These are phyloP conservation scores for Trichoderma sp. DNA, from an alignment of 2,329 filamentous ascomycete genomes.

Conservation along the genomic window DNA sequence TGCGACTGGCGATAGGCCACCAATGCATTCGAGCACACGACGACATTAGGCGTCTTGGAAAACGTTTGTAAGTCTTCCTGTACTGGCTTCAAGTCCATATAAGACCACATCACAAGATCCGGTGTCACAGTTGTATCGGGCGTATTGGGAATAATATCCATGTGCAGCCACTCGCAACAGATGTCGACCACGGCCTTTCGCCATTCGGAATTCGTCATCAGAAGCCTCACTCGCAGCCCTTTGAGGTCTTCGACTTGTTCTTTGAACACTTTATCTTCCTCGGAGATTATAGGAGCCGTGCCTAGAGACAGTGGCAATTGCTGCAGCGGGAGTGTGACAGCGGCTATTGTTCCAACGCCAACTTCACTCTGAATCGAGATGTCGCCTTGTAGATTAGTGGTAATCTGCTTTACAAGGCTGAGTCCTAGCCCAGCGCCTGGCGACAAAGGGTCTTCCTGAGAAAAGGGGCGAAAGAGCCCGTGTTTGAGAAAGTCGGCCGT, in stretches of 20 bases:
- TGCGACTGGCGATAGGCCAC: slow-evolving; percentile 33
- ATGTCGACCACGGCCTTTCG: slow-evolving; percentile 31
- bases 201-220: slow-evolving; percentile 25
- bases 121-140: slow-evolving; percentile 24
- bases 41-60: slow-evolving; percentile 32
- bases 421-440: slow-evolving; percentile 66
- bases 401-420: slow-evolving; percentile 63
- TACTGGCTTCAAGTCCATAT: slow-evolving; percentile 25
- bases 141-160: slow-evolving; percentile 33
- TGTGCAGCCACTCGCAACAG: slow-evolving; percentile 39
- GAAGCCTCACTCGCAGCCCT: slow-evolving; percentile 36
- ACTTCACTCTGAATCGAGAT: slow-evolving; percentile 57
- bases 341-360: slow-evolving; percentile 38
- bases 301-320: slow-evolving; percentile 2
- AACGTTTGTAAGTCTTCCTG: slow-evolving; percentile 9
- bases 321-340: slow-evolving; percentile 12
- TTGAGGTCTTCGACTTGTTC: slow-evolving; percentile 34
- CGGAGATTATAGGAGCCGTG: neutral
- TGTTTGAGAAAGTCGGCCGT: slow-evolving; percentile 61
- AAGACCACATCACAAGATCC: slow-evolving; percentile 34
- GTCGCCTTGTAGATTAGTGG: slow-evolving; percentile 58
- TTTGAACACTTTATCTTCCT: slow-evolving; percentile 35
- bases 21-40: slow-evolving; percentile 38
- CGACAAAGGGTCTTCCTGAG: slow-evolving; percentile 62
- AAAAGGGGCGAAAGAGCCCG: slow-evolving; percentile 63